Evolutionary conservation across 176 grass and related monocot species (phyloP), one percentile per base, ranked within the genome.

Genomic region (Musa troglodytarum): DNA sequence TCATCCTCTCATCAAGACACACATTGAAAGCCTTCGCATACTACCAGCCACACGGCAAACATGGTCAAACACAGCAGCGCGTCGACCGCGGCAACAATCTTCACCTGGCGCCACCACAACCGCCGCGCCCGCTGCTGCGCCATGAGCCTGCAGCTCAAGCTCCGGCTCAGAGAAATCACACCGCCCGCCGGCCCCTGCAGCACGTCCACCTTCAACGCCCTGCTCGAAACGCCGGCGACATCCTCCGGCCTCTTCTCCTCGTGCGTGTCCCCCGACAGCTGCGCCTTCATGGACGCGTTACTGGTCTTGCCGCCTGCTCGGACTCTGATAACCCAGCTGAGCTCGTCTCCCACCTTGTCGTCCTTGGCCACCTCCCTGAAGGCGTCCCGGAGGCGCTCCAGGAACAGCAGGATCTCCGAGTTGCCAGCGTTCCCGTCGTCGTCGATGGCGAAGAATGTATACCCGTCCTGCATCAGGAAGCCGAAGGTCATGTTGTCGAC

Each of bases 91-190:
- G 69, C 53, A 34, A 73, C 53, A 9, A 73, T 73, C 55, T 73
- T 72, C 78, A 80, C 49, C 50, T 73, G 69, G 9, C 57, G 78
- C 53, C 69, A 73, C 78, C 78, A 80, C 8, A 43, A 29, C 17
- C 29, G 63, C 22, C 56, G 54, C 2, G 57, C 15, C 1, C 59
- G 78, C 54, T 63, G 55, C 34, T 62, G 78, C 21, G 10, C 20
- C 43, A 59, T 72, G 1, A 52, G 22, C 49, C 57, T 62, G 69
- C 9, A n/a, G 69, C 78, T 72, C 78, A 65, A 54, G 49, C 58
- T 73, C 55, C 13, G 20, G 12, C 57, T 80, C 26, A 74, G 23
- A 8, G 53, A 74, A 29, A 17, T 56, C 53, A 29, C 72, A 20
- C 21, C 53, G 1, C 72, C 53, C 14, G 8, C 21, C 12, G 51